Percentiles rank a stretch among this genome's conserved stretches.
Evolutionary conservation across 371 early-diverging fungal species (phyloP).

Genomic region (Mortierella sp.): DNA sequence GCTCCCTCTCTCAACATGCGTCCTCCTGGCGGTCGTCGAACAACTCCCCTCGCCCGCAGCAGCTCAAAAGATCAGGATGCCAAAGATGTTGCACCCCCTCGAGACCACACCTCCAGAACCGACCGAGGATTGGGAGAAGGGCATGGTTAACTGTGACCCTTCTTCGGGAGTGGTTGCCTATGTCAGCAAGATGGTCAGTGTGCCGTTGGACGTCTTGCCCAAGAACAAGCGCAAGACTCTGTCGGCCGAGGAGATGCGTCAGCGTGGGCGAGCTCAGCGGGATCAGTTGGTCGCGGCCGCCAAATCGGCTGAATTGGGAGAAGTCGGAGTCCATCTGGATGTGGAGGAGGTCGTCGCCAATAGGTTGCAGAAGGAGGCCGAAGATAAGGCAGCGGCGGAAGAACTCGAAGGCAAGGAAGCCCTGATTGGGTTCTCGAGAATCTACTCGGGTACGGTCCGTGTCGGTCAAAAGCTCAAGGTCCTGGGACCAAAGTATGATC

Average conservation of each 20-base stretch:
- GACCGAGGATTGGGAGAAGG: conserved; percentile 70
- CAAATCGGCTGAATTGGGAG: conserved; percentile 57
- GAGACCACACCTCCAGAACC: conserved; percentile 62
- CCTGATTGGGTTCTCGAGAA: conserved; percentile 93
- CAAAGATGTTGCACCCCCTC: conserved; percentile 81
- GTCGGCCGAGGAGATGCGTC: conserved; percentile 94
- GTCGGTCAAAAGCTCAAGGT: conserved; percentile 91
- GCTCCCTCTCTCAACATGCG: conserved; percentile 84
- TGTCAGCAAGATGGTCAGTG: conserved; percentile 94
- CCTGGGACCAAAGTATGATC: conserved; percentile 94
- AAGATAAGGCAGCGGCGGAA: conserved; percentile 56
- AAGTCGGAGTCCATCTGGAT: conserved; percentile 57
- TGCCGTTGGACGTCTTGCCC: conserved; percentile 81
- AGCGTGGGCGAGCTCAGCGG: conserved; percentile 72
- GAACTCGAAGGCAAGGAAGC: conserved; percentile 62
- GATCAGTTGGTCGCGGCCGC: conserved; percentile 50
- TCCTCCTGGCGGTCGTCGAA: conserved; percentile 86
- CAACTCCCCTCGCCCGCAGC: conserved; percentile 88
- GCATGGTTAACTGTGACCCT: conserved; percentile 71
- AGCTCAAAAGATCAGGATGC: conserved; percentile 88
- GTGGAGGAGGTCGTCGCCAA: conserved; percentile 47
- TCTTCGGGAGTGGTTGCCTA: conserved; percentile 79
- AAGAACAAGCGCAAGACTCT: conserved; percentile 77
- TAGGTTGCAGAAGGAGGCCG: conserved; percentile 49
- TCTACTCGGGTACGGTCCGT: conserved; percentile 91